Base-by-base conservation (phyloP, 768 basidiomycete species). In the Xerocomellus chrysenteron region DNA sequence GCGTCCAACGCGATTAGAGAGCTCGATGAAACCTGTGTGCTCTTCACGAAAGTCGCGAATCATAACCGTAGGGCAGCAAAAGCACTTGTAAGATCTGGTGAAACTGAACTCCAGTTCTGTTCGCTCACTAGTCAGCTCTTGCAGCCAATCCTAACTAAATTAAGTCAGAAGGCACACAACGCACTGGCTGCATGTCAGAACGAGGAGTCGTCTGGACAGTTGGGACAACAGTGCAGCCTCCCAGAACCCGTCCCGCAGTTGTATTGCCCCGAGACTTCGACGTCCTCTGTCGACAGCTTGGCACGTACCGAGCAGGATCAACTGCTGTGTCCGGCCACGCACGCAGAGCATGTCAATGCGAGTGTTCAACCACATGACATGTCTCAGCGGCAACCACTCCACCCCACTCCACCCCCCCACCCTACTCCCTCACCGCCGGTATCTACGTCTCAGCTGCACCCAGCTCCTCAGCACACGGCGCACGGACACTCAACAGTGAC, bases 1-100 rank as follows among this genome's bases (percentile, higher is more conserved):
- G 90, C 90, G 0, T 70, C 78, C 13, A 77, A 80, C 2, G 90
- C 90, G 4, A 83, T 91, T 72, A 69, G 75, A 19, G 87, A 92
- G 61, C 76, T 92, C 9, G 87, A 89, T 30, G 79, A 82, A 42
- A 87, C 87, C 0, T 84, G 80, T 56, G 67, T 81, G 16, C 73
- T 91, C n/a, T 90, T 90, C 67, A 74, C 79, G 1, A 82, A 83
- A 61, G 87, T 84, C 0, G 79, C 85, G 24, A 65, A 66, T 17
- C 76, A 81, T 49, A 87, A 81, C 65, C 80, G 82, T 5, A 78
- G 87, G 24, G 87, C 87, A 4, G 77, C 80, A 1, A 87, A 82
- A 63, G 87, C 86, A 17, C 71, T 88, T 35, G 88, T 89, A 58
- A 55, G 82, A 72, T 32, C 33, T 3, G 7, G 21, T 21, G 21